Base-by-base conservation (phyloP, 108 stramenopile genomes). In the Cylindrotheca closterium region DNA sequence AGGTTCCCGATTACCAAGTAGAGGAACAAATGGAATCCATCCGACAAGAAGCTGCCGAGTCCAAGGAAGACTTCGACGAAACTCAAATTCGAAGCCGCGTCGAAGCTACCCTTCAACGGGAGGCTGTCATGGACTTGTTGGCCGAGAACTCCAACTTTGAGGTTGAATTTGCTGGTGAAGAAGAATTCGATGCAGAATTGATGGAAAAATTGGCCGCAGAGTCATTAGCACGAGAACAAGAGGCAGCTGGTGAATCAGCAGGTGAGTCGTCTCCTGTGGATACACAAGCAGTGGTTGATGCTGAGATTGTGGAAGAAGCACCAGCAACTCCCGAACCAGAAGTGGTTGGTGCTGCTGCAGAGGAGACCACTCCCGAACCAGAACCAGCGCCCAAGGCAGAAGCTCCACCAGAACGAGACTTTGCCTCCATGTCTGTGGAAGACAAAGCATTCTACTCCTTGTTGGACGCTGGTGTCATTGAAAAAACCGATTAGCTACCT, bases 181-280 rank as follows among this genome's bases (percentile, higher is more conserved):
- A 79, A 26, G 65, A 77, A 55, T 94, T 94, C 60, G 89, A 94
- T 56, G 89, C 75, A 61, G 77, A 52, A 0, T 58, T 94, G 53
- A 82, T 94, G 89, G 77, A 87, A 47, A 74, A 87, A 58, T 78
- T 94, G 61, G 87, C 87, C 7, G 64, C 86, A 55, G 88, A 94
- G 53, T 79, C 84, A 28, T 60, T 89, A 49, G 78, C 75, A 32
- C 46, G 86, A 55, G 93, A 91, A 60, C 32, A 82, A 46, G 59
- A 67, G 55, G 15, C 64, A 8, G 53, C 33, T 15, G 31, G 66
- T 26, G 52, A 0, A 15, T 47, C 23, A 37, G 58, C 46, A 62
- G 65, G 30, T 57, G 59, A 67, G 58, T 49, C 57, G 51, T 0
- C 47, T 26, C n/a, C n/a, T n/a, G 61, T 49, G 1, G 75, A 50